These are phyloP conservation scores for Pythium dissimile DNA, from an alignment of 352 stramenopile genomes.

Conservation along the genomic window DNA sequence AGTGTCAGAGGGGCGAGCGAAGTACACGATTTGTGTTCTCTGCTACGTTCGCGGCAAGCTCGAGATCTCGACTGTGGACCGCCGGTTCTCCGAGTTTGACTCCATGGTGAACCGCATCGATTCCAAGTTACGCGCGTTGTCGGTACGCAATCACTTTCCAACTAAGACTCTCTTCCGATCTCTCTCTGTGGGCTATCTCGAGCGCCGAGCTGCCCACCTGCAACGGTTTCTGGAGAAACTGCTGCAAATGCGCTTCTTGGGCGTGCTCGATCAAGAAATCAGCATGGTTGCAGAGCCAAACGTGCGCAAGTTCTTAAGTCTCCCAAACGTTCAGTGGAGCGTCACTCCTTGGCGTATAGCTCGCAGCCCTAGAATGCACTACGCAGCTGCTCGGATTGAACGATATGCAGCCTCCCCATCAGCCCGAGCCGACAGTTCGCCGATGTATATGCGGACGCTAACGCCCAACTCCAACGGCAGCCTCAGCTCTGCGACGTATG, in stretches of 20 bases:
- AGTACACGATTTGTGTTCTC: slow-evolving; percentile 66
- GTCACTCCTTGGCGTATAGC: slow-evolving; percentile 41
- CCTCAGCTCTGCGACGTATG: background rate
- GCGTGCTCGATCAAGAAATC: slow-evolving; percentile 66
- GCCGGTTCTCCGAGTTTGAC: slow-evolving; percentile 71
- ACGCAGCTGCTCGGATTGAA: background rate
- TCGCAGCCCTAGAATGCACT: background rate
- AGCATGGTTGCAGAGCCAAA: slow-evolving; percentile 62
- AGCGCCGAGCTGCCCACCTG: slow-evolving; percentile 50
- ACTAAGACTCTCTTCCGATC: slow-evolving; percentile 74
- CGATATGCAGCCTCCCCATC: background rate
- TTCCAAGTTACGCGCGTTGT: slow-evolving; percentile 47
- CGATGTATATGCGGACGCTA: too few species aligned
- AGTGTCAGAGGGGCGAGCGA: slow-evolving; percentile 40
- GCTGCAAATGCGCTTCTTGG: slow-evolving; percentile 52
- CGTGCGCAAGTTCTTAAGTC: slow-evolving; percentile 59
- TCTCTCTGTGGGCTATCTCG: slow-evolving; percentile 48
- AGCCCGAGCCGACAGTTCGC: background rate
- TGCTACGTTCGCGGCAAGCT: slow-evolving; percentile 38
- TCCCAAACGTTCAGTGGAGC: slow-evolving; percentile 69
- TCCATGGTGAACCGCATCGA: slow-evolving; percentile 48
- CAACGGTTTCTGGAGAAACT: slow-evolving; percentile 64
- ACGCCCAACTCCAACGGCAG: slow-evolving; percentile 28
- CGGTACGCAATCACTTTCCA: slow-evolving; percentile 48
- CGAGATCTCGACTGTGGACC: slow-evolving; percentile 46